Evolutionary conservation across 148 eudicot genomes (phyloP), one percentile per base, ranked within the genome.

Genomic region (Vaccinium macrocarpon): DNA sequence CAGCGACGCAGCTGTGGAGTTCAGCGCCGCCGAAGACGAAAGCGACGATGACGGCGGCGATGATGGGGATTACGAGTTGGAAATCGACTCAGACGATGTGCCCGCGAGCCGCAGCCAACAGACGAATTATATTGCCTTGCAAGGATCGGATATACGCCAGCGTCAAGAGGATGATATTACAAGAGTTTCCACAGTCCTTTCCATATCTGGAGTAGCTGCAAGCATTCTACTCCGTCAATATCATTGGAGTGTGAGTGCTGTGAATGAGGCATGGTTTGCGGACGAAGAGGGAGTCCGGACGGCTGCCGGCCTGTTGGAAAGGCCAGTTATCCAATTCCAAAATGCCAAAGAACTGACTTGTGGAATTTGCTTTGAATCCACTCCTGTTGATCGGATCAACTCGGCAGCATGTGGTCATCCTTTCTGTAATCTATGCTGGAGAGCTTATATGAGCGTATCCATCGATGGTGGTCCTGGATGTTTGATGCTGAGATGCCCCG

Each of bases 201-300:
- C 94, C 14, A 87, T 94, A 83, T 82, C 95, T 71, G 87, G 89
- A 84, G 91, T 78, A 72, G 91, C 88, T 35, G 98, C 98, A 81
- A 89, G 94, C 82, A 86, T 88, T 83, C 86, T 94, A 82, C 91
- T 94, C 29, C 92, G 92, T 35, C 90, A 90, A 27, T 91, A 91
- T 88, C 92, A 94, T 80, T 94, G 97, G 97, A 92, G 91, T 84
- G 92, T 90, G 71, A 90, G 90, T 84, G 86, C 86, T 80, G 84
- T 94, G 84, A 93, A 92, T 70, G 97, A 94, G 80, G 95, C 84
- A 85, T 94, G 97, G 97, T 94, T 94, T 87, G 90, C 92, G 57
- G 91, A 91, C 83, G 97, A 94, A 88, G 94, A 86, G 76, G 82
- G 82, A 84, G 93, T 92, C 35, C 89, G 93, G 14, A 87, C 79